Evolutionary conservation across 257 asterid genomes (phyloP), one percentile per base, ranked within the genome.

Genomic region (Voacanga thouarsii): DNA sequence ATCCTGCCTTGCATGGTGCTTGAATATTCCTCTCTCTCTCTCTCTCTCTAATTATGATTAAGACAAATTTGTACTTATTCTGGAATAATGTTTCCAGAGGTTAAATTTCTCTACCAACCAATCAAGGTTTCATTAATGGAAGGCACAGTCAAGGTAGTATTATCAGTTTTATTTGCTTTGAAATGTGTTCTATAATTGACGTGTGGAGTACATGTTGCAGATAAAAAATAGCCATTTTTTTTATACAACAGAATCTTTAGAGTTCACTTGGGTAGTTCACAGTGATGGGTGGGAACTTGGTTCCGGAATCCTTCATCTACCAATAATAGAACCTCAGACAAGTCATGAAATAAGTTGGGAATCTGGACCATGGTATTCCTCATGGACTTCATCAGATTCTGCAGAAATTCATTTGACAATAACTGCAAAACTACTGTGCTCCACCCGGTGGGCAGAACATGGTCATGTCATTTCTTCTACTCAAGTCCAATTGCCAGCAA

Each of bases 101-200:
- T 96, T 33, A 96, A 96, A 84, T 92, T 86, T 83, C 90, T 90
- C 8, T 90, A 96, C 90, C 98, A 92, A 84, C 98, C 98, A 70
- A 89, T 96, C 94, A 96, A 96, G 87, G 83, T 95, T 68, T 84
- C 88, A 76, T 82, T 89, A 33, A 79, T 72, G 37, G 92, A 95
- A 72, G 99, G 91, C 60, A 78, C 78, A 71, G 47, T 95, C 76
- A 89, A 90, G 99, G 98, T 95, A 84, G 64, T 75, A 50, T 80
- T 77, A 53, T 61, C 0, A 64, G 76, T 80, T 71, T 26, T 23
- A 41, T 41, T 74, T 84, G 56, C 67, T 69, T 72, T 63, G 7
- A 57, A 19, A 14, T 44, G 30, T 75, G 41, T 75, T 69, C 33
- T 77, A 56, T 61, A 82, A 57, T 72, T 63, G 63, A 78, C 21